Evolutionary conservation across 2,329 filamentous ascomycete genomes (phyloP).

Genomic region (Aureobasidium sp.): DNA sequence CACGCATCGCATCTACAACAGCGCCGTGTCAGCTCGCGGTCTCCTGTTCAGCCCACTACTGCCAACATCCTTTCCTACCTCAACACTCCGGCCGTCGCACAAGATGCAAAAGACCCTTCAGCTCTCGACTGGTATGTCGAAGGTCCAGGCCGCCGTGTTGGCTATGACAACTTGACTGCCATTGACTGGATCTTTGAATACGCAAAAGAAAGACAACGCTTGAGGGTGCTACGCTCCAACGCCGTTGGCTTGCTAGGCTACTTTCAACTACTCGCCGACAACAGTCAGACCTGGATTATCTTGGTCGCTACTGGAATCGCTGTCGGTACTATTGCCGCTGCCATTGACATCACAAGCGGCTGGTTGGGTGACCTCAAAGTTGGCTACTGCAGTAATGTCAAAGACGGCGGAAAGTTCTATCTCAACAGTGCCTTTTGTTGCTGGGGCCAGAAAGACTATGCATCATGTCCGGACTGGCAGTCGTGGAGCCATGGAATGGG

Average conservation of each 20-base stretch:
- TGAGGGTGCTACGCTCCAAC: constrained; percentile 55
- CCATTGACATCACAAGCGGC: constrained; percentile 82
- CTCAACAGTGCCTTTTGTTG: constrained; percentile 90
- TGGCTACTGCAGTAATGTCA: constrained; percentile 72
- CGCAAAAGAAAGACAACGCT: constrained; percentile 84
- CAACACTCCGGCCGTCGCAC: constrained; percentile 25
- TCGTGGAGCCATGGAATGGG: constrained; percentile 74
- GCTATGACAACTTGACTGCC: constrained; percentile 91
- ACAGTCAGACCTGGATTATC: constrained; percentile 86
- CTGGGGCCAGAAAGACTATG: constrained; percentile 72
- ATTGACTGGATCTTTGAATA: constrained; percentile 99
- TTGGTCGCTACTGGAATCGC: constrained; percentile 78
- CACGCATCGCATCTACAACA: constrained; percentile 27
- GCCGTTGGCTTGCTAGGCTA: constrained; percentile 67
- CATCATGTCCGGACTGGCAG: constrained; percentile 80
- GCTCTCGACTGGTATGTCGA: constrained; percentile 78
- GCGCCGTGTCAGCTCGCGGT: constrained; percentile 20
- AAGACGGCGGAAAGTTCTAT: constrained; percentile 81
- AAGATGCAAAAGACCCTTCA: constrained; percentile 38
- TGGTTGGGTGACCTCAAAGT: constrained; percentile 92
- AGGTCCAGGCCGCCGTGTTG: constrained; percentile 78
- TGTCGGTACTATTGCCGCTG: constrained; percentile 76
- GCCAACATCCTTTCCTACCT: constrained; percentile 38
- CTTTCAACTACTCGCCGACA: constrained; percentile 66
- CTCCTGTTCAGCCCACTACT: constrained; percentile 24